phyloP scores from a whole-genome alignment of 352 stramenopile species.

The Phytophthora citricola region DNA sequence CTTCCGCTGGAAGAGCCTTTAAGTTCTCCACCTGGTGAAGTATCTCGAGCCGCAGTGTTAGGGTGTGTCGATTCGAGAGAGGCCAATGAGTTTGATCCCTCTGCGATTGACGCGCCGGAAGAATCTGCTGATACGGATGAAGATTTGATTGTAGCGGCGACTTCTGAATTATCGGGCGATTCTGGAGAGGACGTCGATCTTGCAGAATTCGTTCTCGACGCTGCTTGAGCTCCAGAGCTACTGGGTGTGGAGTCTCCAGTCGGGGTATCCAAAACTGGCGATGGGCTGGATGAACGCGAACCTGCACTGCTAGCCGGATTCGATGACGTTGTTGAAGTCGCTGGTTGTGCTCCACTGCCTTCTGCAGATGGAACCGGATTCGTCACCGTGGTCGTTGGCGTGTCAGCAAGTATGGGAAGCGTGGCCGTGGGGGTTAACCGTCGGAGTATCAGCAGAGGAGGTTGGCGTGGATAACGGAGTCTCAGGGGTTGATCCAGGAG shows the following conservation, averaged over 20 bases:
- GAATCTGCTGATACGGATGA: conserved; percentile 5
- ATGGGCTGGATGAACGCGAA: background rate
- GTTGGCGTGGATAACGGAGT: conserved; percentile 5
- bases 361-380: conserved; percentile 4
- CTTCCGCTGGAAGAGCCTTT: conserved; percentile 12
- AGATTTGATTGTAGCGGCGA: conserved; percentile 8
- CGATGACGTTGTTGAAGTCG: conserved; percentile 1
- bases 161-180: conserved; percentile 7
- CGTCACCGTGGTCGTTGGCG: conserved; percentile 5
- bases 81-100: conserved; percentile 10
- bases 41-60: background rate
- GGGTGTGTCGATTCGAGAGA: conserved; percentile 18
- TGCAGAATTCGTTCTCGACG: conserved; percentile 6
- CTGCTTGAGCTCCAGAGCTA: conserved; percentile 8
- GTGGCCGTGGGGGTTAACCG: conserved; percentile 8
- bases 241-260: background rate
- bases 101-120: conserved; percentile 7
- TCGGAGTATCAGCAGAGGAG: conserved; percentile 2
- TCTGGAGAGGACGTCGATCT: conserved; percentile 11
- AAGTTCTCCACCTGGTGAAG: background rate
- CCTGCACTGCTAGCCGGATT: conserved; percentile 3
- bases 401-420: conserved; percentile 10
- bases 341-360: conserved; percentile 3
- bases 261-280: background rate
- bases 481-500: too few species aligned